A percentile compares a stretch with the other conserved stretches of the same genome.
Conservation (phyloP, 192 early-diverging fungal species). For the Coemansia reversa region DNA sequence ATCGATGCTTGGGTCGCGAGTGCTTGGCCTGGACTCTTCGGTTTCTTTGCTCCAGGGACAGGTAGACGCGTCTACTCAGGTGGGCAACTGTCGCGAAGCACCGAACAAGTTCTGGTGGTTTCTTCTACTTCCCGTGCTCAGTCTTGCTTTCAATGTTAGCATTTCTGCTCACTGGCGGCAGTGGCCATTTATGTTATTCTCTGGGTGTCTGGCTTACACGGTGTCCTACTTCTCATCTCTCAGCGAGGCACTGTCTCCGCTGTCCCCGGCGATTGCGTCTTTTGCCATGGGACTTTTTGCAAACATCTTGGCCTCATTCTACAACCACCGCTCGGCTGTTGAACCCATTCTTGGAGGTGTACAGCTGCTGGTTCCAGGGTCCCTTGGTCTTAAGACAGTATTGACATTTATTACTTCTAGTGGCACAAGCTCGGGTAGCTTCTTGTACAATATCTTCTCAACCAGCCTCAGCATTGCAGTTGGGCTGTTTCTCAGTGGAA, state of each 20-base stretch:
- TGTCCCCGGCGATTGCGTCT: slow-evolving; percentile 66
- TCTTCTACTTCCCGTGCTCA: slow-evolving; percentile 59
- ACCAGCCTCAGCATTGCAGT: slow-evolving; percentile 67
- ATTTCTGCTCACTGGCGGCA: slow-evolving; percentile 64
- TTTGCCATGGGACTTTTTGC: slow-evolving; percentile 78
- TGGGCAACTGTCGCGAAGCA: slow-evolving; percentile 40
- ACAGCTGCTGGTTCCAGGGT: slow-evolving; percentile 78
- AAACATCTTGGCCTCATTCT: slow-evolving; percentile 75
- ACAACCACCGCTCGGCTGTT: slow-evolving; percentile 68
- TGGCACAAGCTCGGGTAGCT: slow-evolving; percentile 54
- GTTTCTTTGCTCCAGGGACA: slow-evolving; percentile 26
- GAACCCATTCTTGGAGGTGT: slow-evolving; percentile 81
- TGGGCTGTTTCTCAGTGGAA: slow-evolving; percentile 66
- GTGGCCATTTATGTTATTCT: slow-evolving; percentile 70
- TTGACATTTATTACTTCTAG: slow-evolving; percentile 64
- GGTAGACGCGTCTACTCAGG: slow-evolving; percentile 16
- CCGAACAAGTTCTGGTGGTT: slow-evolving; percentile 58
- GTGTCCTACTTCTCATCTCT: slow-evolving; percentile 63
- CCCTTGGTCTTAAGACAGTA: slow-evolving; percentile 66
- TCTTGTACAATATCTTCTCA: slow-evolving; percentile 60
- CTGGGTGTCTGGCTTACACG: slow-evolving; percentile 69
- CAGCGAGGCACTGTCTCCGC: slow-evolving; percentile 55
- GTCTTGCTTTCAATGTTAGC: slow-evolving; percentile 58
- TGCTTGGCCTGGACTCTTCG: slow-evolving; percentile 50
- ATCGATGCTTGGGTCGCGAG: slow-evolving; percentile 58